Conservation (phyloP, 2,329 filamentous ascomycete genomes). For the Pseudocercospora fuligena region DNA sequence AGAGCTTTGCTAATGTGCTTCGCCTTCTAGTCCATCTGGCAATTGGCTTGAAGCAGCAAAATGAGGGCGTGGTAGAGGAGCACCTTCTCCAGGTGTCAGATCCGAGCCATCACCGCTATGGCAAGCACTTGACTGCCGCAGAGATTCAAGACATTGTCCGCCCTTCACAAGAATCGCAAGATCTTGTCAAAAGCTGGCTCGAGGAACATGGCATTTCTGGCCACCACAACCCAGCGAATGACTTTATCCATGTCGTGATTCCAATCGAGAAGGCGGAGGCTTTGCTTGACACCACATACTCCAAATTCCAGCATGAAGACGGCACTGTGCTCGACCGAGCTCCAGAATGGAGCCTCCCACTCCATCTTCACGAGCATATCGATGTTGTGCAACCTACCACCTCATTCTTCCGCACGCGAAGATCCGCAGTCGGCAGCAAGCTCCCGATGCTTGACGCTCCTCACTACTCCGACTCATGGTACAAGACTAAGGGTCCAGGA, state of each 20-base stretch:
- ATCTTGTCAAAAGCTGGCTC: constrained; percentile 62
- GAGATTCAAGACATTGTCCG: constrained; percentile 60
- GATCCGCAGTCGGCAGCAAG: constrained; percentile 22
- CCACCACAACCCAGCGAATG: constrained; percentile 58
- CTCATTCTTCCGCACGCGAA: constrained; percentile 58
- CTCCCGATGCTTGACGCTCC: constrained; percentile 17
- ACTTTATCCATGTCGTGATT: constrained; percentile 61
- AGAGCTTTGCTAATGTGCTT: background rate
- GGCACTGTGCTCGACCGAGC: constrained; percentile 59
- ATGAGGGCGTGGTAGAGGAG: constrained; percentile 60
- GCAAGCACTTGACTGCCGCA: constrained; percentile 55
- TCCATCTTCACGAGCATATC: constrained; percentile 62
- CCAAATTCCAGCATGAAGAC: constrained; percentile 58
- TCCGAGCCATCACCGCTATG: constrained; percentile 60
- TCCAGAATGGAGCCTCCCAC: constrained; percentile 62
- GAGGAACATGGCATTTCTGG: constrained; percentile 56
- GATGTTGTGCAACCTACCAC: constrained; percentile 66
- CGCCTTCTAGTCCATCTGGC: constrained; percentile 53
- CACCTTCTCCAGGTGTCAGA: constrained; percentile 61
- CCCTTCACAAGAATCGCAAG: constrained; percentile 57
- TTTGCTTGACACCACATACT: constrained; percentile 59
- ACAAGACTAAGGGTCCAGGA: constrained; percentile 28
- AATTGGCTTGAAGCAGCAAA: constrained; percentile 63
- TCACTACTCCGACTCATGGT: constrained; percentile 30
- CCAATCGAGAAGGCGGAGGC: constrained; percentile 58